A percentile compares a stretch with the other conserved stretches of the same genome.
phyloP scores from a whole-genome alignment of 495 filamentous ascomycete species.

The Pseudevernia furfuracea region DNA sequence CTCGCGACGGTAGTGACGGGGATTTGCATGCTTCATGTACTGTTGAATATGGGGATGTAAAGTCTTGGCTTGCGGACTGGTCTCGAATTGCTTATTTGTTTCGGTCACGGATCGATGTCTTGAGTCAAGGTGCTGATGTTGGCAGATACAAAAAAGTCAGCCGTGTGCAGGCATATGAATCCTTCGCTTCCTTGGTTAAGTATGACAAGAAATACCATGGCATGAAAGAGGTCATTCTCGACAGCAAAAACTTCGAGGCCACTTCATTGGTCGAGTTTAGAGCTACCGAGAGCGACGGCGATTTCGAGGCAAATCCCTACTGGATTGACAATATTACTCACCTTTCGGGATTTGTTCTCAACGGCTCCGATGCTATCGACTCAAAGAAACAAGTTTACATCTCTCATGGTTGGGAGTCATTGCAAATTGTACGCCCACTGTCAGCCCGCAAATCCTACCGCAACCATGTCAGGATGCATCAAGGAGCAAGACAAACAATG shows the following conservation, averaged over 20 bases:
- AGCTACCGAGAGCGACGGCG: slow-evolving; percentile 35
- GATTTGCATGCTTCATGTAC: slow-evolving; percentile 3
- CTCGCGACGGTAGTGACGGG: background rate
- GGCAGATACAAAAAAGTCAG: slow-evolving; percentile 33
- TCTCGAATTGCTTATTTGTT: slow-evolving; percentile 32
- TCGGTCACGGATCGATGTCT: slow-evolving; percentile 36
- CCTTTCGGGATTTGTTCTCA: slow-evolving; percentile 48
- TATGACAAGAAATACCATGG: slow-evolving; percentile 53
- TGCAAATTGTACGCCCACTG: slow-evolving; percentile 31
- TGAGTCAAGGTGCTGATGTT: slow-evolving; percentile 30
- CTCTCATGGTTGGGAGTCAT: slow-evolving; percentile 37
- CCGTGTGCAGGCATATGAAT: slow-evolving; percentile 57
- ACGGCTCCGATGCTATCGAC: slow-evolving; percentile 41
- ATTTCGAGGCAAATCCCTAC: slow-evolving; percentile 38
- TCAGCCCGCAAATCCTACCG: slow-evolving; percentile 29
- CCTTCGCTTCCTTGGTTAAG: slow-evolving; percentile 56
- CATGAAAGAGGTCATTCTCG: slow-evolving; percentile 58
- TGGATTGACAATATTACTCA: slow-evolving; percentile 46
- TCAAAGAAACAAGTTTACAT: slow-evolving; percentile 41
- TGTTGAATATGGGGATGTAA: slow-evolving; percentile 4
- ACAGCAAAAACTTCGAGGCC: slow-evolving; percentile 37
- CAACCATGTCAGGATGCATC: slow-evolving; percentile 38
- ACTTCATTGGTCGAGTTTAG: slow-evolving; percentile 37
- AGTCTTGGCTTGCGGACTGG: slow-evolving; percentile 33
- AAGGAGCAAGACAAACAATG: slow-evolving; percentile 38